Evolutionary conservation across 2,329 filamentous ascomycete species (phyloP).

Genomic region (Macrophomina pseudophaseolina): DNA sequence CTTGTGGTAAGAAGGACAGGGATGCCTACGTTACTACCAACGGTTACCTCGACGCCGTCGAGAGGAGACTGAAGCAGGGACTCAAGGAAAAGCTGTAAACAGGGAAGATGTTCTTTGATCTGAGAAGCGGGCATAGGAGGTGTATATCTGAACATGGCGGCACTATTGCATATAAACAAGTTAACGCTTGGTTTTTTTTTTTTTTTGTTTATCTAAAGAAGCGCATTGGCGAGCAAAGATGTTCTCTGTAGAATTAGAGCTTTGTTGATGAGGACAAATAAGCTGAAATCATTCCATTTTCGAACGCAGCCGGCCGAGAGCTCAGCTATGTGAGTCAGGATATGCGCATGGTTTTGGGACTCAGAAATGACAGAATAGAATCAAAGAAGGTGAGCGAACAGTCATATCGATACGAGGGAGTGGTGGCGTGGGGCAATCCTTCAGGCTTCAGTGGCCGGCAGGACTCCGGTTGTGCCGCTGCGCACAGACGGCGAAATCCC

Average conservation of each 20-base stretch:
- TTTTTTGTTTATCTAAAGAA: background rate
- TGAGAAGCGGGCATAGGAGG: background rate
- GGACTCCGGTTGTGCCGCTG: constrained; percentile 13
- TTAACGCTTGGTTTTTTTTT: background rate
- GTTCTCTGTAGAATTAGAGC: background rate
- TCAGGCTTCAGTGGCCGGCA: background rate
- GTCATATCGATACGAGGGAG: background rate
- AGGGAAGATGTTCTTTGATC: background rate
- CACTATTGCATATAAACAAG: background rate
- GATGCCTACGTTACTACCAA: constrained; percentile 88
- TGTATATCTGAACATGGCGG: background rate
- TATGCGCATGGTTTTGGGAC: no score
- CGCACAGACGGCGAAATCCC: constrained; percentile 27
- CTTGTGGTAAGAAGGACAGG: constrained; percentile 84
- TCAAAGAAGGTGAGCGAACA: background rate
- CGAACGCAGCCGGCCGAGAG: no score
- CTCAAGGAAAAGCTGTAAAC: constrained; percentile 76
- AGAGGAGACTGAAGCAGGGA: constrained; percentile 81
- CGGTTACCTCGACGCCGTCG: constrained; percentile 89
- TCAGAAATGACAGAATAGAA: no score
- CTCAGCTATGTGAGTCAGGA: no score
- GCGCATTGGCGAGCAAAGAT: background rate
- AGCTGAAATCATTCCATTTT: no score
- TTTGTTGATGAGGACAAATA: background rate
- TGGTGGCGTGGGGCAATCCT: background rate